phyloP scores from a whole-genome alignment of 2,329 filamentous ascomycete species.

The Trichophyton verrucosum region DNA sequence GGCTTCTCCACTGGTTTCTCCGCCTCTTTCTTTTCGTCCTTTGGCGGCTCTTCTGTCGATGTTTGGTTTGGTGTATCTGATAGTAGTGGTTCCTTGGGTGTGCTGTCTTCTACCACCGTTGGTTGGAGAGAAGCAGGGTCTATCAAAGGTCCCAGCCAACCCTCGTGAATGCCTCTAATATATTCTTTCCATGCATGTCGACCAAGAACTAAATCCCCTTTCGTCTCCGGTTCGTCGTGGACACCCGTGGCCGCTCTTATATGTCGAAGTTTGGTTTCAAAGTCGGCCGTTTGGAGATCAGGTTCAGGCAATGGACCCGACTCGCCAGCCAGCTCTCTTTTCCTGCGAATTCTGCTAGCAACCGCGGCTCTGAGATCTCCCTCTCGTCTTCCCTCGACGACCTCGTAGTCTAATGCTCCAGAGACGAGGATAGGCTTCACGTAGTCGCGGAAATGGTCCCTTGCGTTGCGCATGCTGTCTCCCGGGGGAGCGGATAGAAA shows the following conservation, averaged over 20 bases:
- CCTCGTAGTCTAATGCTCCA: constrained; percentile 89
- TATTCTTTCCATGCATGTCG: constrained; percentile 97
- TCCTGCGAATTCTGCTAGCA: constrained; percentile 67
- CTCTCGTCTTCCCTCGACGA: constrained; percentile 79
- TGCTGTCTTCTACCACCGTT: constrained; percentile 7
- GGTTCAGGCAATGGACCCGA: constrained; percentile 32
- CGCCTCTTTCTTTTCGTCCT: constrained; percentile 40
- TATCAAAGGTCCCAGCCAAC: constrained; percentile 80
- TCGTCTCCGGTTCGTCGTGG: constrained; percentile 57
- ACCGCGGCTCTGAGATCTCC: constrained; percentile 83
- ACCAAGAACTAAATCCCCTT: constrained; percentile 79
- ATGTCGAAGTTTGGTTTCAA: constrained; percentile 50
- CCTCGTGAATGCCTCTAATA: constrained; percentile 81
- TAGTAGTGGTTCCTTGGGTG: background rate
- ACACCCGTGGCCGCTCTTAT: constrained; percentile 56
- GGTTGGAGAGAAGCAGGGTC: constrained; percentile 21
- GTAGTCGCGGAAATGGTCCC: constrained; percentile 93
- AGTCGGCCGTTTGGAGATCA: constrained; percentile 28
- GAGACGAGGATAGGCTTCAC: constrained; percentile 85
- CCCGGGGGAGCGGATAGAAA: constrained; percentile 77
- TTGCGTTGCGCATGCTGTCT: constrained; percentile 69
- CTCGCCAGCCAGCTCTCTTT: constrained; percentile 49
- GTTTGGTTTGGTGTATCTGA: background rate
- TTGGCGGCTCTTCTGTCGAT: constrained; percentile 3
- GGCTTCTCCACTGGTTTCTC: constrained; percentile 37